A percentile compares a stretch with the other conserved stretches of the same genome.
phyloP scores from a whole-genome alignment of 1,139 yeast species.

The Yarrowia galli region DNA sequence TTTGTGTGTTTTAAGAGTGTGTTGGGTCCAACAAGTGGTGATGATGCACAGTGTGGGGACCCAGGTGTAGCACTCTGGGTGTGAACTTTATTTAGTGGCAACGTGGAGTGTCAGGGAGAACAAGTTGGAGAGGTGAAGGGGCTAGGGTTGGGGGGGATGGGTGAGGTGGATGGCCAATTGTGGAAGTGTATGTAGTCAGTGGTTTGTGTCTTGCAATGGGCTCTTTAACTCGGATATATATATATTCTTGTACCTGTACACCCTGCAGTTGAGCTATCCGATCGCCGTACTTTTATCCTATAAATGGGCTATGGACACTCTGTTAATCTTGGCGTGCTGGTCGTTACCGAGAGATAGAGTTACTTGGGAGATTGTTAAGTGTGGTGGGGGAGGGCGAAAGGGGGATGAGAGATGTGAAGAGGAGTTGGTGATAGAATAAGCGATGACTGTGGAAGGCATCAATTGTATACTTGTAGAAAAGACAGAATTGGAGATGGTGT shows the following conservation, averaged over 20 bases:
- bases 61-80: too few relatives aligned
- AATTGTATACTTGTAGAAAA: too few relatives aligned
- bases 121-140: not conserved
- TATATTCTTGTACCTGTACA: too few relatives aligned
- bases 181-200: too few relatives aligned
- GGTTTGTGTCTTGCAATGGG: not conserved
- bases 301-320: not conserved
- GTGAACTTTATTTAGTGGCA: slow-evolving; percentile 10
- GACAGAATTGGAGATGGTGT: too few relatives aligned
- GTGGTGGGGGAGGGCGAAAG: not conserved
- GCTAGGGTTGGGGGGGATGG: not conserved
- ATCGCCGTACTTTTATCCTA: too few relatives aligned
- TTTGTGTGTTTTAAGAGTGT: too few relatives aligned
- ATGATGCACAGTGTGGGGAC: slow-evolving; percentile 1
- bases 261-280: too few relatives aligned
- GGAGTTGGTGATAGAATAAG: not conserved
- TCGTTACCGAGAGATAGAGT: not conserved
- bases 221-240: too few relatives aligned
- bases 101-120: not conserved
- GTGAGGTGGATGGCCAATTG: too few relatives aligned
- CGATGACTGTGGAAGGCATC: not conserved
- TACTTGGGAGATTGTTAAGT: not conserved
- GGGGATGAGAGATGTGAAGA: too few relatives aligned
- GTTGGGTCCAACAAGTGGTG: not conserved
- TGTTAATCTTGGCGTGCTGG: not conserved